Base-by-base conservation (phyloP, 2,329 filamentous ascomycete species). In the Emmonsiellopsis sp. region DNA sequence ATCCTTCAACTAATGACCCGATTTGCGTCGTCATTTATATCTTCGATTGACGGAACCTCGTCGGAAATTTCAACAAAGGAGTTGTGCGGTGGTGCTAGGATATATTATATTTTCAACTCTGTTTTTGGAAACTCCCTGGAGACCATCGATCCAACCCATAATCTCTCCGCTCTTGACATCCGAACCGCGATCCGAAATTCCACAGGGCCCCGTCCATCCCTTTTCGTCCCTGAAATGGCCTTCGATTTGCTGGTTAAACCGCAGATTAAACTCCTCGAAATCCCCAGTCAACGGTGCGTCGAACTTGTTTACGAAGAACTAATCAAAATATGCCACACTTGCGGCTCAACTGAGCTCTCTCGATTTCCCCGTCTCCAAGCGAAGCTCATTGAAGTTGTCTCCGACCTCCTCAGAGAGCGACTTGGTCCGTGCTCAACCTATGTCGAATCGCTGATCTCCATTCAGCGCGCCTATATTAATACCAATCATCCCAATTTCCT, bases 61-160 rank as follows among this genome's bases (percentile, higher is more conserved):
- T 95, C 91, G 11, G 92, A 98, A 67, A 98, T 98, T 57, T 97
- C 93, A 15, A 98, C 93, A 38, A 97, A 98, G 73, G 93, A 97
- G 73, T 82, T 97, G 9, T 95, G 91, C 64, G 91, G 91, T 66
- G 91, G 91, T 67, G 91, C 91, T 46, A 83, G 92, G 55, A 96
- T 97, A 65, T 97, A 97, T 75, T 96, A 97, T 73, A 96, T 97
- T 62, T 97, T 96, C 79, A 97, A 97, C 74, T 95, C 91, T 5
- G 92, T 97, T 43, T 98, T 97, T 70, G 93, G 93, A 55, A 96
- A 92, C 71, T 94, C 92, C 16, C 78, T 98, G 50, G 93, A 98
- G 69, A 87, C 90, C 20, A 95, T 98, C 61, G 92, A 98, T 63
- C 93, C 93, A 4, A 98, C 92, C 1, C 89, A 86, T 47, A 98